Evolutionary conservation across 495 filamentous ascomycete genomes (phyloP).

Genomic region (Penicillium crystallinum): DNA sequence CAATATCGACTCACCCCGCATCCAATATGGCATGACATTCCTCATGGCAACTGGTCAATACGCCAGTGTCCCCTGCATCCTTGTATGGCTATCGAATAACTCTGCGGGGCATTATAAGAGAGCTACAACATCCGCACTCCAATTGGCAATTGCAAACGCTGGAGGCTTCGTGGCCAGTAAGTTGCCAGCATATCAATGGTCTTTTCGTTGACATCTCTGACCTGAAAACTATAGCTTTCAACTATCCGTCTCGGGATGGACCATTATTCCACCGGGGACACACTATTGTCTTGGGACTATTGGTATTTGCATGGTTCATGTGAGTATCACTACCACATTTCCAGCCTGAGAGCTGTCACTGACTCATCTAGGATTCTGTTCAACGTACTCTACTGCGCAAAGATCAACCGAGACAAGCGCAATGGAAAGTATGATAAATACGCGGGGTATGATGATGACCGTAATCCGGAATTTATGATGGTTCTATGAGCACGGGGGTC

Average conservation of each 20-base stretch:
- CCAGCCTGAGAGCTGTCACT: background rate
- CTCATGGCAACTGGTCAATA: constrained; percentile 50
- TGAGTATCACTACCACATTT: constrained; percentile 34
- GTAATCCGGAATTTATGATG: constrained; percentile 60
- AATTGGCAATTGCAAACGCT: constrained; percentile 52
- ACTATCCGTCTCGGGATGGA: constrained; percentile 50
- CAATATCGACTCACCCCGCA: constrained; percentile 32
- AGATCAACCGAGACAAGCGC: constrained; percentile 61
- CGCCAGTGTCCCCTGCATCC: constrained; percentile 42
- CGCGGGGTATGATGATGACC: constrained; percentile 56
- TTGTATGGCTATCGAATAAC: constrained; percentile 57
- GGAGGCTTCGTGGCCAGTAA: constrained; percentile 54
- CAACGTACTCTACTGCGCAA: constrained; percentile 61
- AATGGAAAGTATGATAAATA: constrained; percentile 58
- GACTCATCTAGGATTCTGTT: constrained; percentile 44
- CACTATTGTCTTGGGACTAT: constrained; percentile 51
- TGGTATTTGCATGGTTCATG: constrained; percentile 61
- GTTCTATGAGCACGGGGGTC: constrained; percentile 30
- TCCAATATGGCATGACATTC: constrained; percentile 54
- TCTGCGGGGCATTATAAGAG: constrained; percentile 60
- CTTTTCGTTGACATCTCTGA: background rate
- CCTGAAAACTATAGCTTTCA: constrained; percentile 39
- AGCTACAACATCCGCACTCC: constrained; percentile 49
- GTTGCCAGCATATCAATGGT: constrained; percentile 16
- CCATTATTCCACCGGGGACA: constrained; percentile 50